Evolutionary conservation across 2,329 filamentous ascomycete species (phyloP).

Genomic region (Stemphylium beticola): DNA sequence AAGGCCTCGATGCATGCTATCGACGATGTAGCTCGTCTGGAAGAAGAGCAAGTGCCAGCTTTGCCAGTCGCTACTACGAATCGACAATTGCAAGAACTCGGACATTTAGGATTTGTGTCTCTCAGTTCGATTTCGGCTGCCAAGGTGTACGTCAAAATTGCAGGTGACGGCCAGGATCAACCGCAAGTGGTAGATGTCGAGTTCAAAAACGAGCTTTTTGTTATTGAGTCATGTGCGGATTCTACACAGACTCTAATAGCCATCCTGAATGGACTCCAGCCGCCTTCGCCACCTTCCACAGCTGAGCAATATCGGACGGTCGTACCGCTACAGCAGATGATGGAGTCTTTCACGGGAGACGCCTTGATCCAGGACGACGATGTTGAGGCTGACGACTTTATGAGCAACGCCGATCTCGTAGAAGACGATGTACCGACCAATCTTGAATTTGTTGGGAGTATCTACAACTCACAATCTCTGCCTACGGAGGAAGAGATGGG

Average conservation of each 20-base stretch:
- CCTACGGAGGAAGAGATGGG: slow-evolving; percentile 52
- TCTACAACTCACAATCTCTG: slow-evolving; percentile 56
- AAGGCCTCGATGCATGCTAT: slow-evolving; percentile 85
- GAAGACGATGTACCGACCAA: slow-evolving; percentile 51
- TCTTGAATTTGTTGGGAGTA: slow-evolving; percentile 60
- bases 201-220: slow-evolving; percentile 81
- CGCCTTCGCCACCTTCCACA: slow-evolving; percentile 81
- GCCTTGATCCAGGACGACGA: slow-evolving; percentile 71
- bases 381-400: slow-evolving; percentile 56
- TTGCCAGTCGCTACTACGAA: slow-evolving; percentile 28
- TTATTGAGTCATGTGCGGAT: slow-evolving; percentile 94
- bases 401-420: slow-evolving; percentile 48
- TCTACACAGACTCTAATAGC: slow-evolving; percentile 91
- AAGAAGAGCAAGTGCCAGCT: slow-evolving; percentile 24
- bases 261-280: slow-evolving; percentile 78
- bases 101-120: slow-evolving; percentile 77
- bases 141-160: slow-evolving; percentile 68
- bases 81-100: slow-evolving; percentile 57
- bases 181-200: slow-evolving; percentile 78
- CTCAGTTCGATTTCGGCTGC: slow-evolving; percentile 88
- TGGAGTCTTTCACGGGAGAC: slow-evolving; percentile 88
- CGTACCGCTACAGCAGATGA: slow-evolving; percentile 83
- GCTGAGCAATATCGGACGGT: slow-evolving; percentile 87
- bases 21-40: slow-evolving; percentile 68
- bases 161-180: slow-evolving; percentile 61